Evolutionary conservation across 208 protist species (phyloP).

Genomic region (Strigomonas culicis): DNA sequence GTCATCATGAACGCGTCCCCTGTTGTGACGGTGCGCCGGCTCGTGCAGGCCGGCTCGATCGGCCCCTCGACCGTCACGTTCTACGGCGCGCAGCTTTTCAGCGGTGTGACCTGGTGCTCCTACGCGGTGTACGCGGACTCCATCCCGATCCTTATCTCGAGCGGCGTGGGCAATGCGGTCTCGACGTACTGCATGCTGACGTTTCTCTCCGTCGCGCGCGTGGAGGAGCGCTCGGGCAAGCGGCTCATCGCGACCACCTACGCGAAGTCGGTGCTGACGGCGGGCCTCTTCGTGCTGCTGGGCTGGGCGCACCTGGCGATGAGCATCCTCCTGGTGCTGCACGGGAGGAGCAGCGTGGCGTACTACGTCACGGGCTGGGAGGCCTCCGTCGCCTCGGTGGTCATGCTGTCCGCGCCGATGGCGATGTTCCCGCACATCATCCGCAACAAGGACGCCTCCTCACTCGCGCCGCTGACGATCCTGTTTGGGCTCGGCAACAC

Average conservation of each 20-base stretch:
- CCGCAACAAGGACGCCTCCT: conserved; percentile 14
- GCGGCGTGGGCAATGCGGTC: conserved; percentile 20
- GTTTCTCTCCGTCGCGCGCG: conserved; percentile 15
- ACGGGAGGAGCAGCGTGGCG: neutral
- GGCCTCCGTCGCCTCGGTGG: conserved; percentile 13
- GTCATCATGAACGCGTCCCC: conserved; percentile 11
- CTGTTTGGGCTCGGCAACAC: conserved; percentile 17
- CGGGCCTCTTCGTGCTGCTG: neutral
- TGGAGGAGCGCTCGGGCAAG: conserved; percentile 18
- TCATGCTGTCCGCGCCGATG: conserved; percentile 21
- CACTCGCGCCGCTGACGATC: conserved; percentile 12
- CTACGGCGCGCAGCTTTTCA: conserved; percentile 19
- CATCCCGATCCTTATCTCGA: conserved; percentile 11
- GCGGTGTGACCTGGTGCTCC: conserved; percentile 14
- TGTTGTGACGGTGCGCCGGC: conserved; percentile 10
- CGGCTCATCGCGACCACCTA: conserved; percentile 14
- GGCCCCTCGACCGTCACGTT: conserved; percentile 17
- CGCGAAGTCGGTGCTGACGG: conserved; percentile 14
- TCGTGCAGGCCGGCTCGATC: conserved; percentile 7
- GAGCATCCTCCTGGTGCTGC: neutral
- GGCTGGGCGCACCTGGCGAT: conserved; percentile 7
- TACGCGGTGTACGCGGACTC: conserved; percentile 17
- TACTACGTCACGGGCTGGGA: conserved; percentile 14
- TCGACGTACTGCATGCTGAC: conserved; percentile 19
- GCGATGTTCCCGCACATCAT: conserved; percentile 17